A percentile compares a stretch with the other conserved stretches of the same genome.
Conservation (phyloP, 2,329 filamentous ascomycete genomes). For the Stenocarpella maydis region DNA sequence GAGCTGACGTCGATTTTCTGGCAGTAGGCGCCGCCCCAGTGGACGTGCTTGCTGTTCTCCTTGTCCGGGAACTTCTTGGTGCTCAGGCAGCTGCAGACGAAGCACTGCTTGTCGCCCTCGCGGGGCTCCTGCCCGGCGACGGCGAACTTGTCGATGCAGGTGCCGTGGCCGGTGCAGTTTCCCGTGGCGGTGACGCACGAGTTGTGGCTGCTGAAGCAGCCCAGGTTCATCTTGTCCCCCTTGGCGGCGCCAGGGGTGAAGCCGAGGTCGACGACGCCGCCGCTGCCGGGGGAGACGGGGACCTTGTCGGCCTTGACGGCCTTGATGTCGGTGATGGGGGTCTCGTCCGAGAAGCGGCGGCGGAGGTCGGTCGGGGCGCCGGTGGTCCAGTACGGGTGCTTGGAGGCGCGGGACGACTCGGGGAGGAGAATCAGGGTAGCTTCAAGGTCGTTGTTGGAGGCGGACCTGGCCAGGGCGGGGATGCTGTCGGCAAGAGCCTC, state of each 20-base stretch:
- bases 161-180: conserved; percentile 84
- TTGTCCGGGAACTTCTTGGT: conserved; percentile 55
- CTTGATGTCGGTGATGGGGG: conserved; percentile 49
- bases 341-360: conserved; percentile 56
- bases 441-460: conserved; percentile 60
- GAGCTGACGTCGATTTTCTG: conserved; percentile 91
- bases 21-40: conserved; percentile 88
- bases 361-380: conserved; percentile 52
- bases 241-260: conserved; percentile 44
- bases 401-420: conserved; percentile 49
- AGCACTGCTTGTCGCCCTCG: conserved; percentile 66
- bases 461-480: conserved; percentile 53
- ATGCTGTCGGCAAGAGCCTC: conserved; percentile 54
- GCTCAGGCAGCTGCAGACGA: conserved; percentile 76
- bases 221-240: conserved; percentile 60
- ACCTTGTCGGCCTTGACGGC: conserved; percentile 35
- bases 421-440: conserved; percentile 65
- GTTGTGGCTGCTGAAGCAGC: conserved; percentile 77
- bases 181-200: conserved; percentile 75
- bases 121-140: conserved; percentile 49
- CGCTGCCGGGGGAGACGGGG: conserved; percentile 33
- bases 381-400: conserved; percentile 51
- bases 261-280: conserved; percentile 35
- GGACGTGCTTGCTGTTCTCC: conserved; percentile 50
- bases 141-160: conserved; percentile 74